phyloP scores from a whole-genome alignment of 495 filamentous ascomycete species.

The Annulohypoxylon stygium region DNA sequence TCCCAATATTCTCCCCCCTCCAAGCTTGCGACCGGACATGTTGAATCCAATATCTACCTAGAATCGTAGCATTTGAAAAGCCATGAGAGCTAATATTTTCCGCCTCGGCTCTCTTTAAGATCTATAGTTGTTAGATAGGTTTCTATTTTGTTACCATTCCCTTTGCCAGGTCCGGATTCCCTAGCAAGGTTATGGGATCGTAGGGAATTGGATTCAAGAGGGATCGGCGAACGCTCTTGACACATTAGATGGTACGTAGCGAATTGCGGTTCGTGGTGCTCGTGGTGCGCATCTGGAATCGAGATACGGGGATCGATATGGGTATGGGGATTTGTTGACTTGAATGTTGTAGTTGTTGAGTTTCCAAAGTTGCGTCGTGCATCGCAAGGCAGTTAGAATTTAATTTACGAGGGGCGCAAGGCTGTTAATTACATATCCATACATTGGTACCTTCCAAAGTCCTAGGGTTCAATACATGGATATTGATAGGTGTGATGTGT shows the following conservation, averaged over 20 bases:
- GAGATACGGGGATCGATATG: not conserved
- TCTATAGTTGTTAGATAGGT: not conserved
- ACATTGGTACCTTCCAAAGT: conserved; percentile 1
- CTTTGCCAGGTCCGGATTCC: conserved; percentile 18
- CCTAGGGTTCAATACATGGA: not conserved
- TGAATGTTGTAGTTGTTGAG: conserved; percentile 28
- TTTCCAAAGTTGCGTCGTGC: conserved; percentile 26
- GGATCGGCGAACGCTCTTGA: not conserved
- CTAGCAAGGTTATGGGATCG: conserved; percentile 10
- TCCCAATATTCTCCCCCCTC: conserved; percentile 89
- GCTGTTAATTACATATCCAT: conserved; percentile 15
- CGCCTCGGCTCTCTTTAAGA: not conserved
- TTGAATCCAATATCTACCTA: conserved; percentile 34
- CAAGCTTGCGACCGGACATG: conserved; percentile 87
- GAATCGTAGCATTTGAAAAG: conserved; percentile 29
- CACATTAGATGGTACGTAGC: conserved; percentile 2
- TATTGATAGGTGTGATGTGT: not conserved
- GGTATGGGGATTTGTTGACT: not conserved
- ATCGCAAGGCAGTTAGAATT: conserved; percentile 27
- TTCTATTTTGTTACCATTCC: not conserved
- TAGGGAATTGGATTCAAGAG: not conserved
- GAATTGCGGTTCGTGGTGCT: not conserved
- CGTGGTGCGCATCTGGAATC: not conserved
- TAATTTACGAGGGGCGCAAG: conserved; percentile 27
- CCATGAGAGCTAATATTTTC: conserved; percentile 29